Evolutionary conservation across 495 filamentous ascomycete species (phyloP).

Genomic region (Glarea lozoyensis): DNA sequence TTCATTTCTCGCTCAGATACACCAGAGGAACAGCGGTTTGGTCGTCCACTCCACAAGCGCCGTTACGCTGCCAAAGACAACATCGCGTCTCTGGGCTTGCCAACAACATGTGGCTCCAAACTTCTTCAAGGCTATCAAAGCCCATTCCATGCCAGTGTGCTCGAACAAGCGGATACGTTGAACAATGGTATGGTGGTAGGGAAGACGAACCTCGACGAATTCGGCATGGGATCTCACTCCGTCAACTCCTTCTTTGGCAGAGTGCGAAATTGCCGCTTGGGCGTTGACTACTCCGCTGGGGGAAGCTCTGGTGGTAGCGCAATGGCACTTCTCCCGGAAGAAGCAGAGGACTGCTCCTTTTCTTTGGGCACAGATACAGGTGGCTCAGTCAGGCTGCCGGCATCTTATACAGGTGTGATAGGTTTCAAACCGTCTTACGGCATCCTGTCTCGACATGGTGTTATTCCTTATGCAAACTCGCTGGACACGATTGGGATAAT

Average conservation of each 20-base stretch:
- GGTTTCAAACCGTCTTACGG: conserved; percentile 95
- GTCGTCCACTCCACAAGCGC: too few species aligned
- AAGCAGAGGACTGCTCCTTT: conserved; percentile 57
- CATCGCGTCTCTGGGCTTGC: conserved; percentile 52
- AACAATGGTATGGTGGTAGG: conserved; percentile 42
- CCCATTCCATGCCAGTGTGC: conserved; percentile 81
- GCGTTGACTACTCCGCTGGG: conserved; percentile 55
- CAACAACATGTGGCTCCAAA: conserved; percentile 74
- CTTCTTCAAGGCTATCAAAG: conserved; percentile 60
- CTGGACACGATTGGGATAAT: conserved; percentile 89
- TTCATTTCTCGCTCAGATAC: too few species aligned
- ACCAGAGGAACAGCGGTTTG: too few species aligned
- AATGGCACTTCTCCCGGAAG: conserved; percentile 76
- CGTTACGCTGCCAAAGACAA: conserved; percentile 92
- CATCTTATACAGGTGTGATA: conserved; percentile 78
- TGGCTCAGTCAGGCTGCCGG: conserved; percentile 84
- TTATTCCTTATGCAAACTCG: conserved; percentile 92
- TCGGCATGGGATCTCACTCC: conserved; percentile 95
- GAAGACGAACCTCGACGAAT: conserved; percentile 94
- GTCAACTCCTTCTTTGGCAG: conserved; percentile 62
- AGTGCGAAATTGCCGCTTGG: conserved; percentile 40
- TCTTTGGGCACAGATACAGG: conserved; percentile 93
- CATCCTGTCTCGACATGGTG: conserved; percentile 74
- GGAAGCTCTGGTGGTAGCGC: conserved; percentile 95
- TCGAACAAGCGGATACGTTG: conserved; percentile 34